Evolutionary conservation across 2,329 filamentous ascomycete species (phyloP), one percentile per base, ranked within the genome.

Genomic region (Calycina herbarum): DNA sequence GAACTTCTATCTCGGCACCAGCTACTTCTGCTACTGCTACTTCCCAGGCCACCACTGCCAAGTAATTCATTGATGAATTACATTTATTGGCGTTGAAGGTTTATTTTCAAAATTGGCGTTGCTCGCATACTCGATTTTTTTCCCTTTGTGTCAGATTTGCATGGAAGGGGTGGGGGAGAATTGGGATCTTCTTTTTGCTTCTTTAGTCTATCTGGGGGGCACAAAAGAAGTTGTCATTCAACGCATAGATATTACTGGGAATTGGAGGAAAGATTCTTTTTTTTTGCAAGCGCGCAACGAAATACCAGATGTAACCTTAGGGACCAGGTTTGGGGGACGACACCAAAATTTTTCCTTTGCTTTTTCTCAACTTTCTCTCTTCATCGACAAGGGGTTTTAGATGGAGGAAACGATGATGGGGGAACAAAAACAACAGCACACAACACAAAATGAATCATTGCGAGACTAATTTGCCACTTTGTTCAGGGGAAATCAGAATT

Each of bases 41-140:
- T 35, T 51, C 62, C 31, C 57, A 59, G 31, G 31, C 64, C 61
- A 62, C 56, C 57, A 65, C 38, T 29, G 45, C 51, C 27, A 64
- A 62, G 51, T 65, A 61, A 67, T 27, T 57, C 17, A 33, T 40
- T 17, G 35, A 27, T 29, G 48, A 15, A 58, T 33, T 35, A 13
- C 54, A 31, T 63, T 54, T 61, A 42, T 24, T 51, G 67, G 67
- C 60, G 67, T 68, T 61, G 42, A 38, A 56, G 64, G 24, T 33
- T 27, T 15, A 38, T 60, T 63, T 67, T 65, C 35, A 40, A 58
- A 24, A 51, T 51, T 27, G 69, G 68, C 66, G 68, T 70, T 64
- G 59, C 61, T 69, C 69, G 70, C 69, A 70, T 70, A 67, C 57
- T 63, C 42, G n/a, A 57, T 40, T n/a, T 64, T 60, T 29, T 67